phyloP scores from a whole-genome alignment of 352 stramenopile genomes.

The Globisporangium abappressorium region DNA sequence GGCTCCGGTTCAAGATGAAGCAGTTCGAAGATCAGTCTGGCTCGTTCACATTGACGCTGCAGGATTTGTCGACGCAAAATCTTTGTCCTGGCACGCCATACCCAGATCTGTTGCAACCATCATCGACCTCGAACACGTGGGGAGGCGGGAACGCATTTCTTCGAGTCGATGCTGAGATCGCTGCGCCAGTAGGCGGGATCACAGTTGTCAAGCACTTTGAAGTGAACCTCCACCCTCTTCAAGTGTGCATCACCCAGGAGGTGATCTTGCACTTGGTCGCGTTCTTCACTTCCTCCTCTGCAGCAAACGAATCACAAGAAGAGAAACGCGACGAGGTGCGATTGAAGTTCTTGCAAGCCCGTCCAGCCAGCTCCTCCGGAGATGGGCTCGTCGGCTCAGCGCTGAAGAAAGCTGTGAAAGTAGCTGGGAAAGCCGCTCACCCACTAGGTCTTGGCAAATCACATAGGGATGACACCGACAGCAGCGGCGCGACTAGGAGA shows the following conservation, averaged over 20 bases:
- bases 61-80: constrained; percentile 61
- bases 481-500: background rate
- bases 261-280: constrained; percentile 64
- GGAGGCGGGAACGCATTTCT: constrained; percentile 69
- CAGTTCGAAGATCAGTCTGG: constrained; percentile 73
- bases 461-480: constrained; percentile 19
- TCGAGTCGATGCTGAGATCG: constrained; percentile 69
- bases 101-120: constrained; percentile 58
- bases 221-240: constrained; percentile 82
- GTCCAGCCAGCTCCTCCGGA: constrained; percentile 18
- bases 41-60: constrained; percentile 51
- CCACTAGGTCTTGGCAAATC: constrained; percentile 41
- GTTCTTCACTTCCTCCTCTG: constrained; percentile 42
- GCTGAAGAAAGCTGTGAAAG: constrained; percentile 57
- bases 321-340: constrained; percentile 57
- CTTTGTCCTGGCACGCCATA: constrained; percentile 66
- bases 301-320: constrained; percentile 35
- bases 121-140: constrained; percentile 41
- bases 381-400: constrained; percentile 45
- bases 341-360: constrained; percentile 54
- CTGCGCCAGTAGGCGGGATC: constrained; percentile 50
- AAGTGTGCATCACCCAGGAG: constrained; percentile 81
- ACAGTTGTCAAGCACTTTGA: constrained; percentile 82
- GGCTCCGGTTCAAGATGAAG: constrained; percentile 59
- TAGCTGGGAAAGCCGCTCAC: constrained; percentile 61